phyloP scores from a whole-genome alignment of 768 basidiomycete species.

The Grammothele lineata region DNA sequence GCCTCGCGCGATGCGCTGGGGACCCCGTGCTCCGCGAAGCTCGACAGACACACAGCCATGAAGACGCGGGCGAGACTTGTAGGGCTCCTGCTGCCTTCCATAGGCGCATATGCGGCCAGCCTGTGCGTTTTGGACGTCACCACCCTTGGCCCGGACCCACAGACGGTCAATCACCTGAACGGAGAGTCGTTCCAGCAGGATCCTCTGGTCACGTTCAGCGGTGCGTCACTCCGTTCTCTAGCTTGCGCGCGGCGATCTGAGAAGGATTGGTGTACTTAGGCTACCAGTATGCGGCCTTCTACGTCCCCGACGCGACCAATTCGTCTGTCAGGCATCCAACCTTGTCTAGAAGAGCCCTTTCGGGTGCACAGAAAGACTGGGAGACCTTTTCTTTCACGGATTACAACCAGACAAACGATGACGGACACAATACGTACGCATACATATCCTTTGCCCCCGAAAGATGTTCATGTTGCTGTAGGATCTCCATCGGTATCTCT shows the following conservation, averaged over 20 bases:
- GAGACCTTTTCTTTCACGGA: conserved; percentile 29
- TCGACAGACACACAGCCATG: too few relatives aligned
- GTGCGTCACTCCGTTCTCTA: conserved; percentile 9
- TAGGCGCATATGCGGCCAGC: conserved; percentile 1
- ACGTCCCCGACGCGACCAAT: conserved; percentile 23
- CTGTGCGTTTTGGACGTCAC: conserved; percentile 17
- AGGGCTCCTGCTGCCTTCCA: too few relatives aligned
- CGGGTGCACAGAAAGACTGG: conserved; percentile 14
- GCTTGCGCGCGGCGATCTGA: too few relatives aligned
- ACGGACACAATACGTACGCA: conserved; percentile 31
- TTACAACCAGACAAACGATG: conserved; percentile 34
- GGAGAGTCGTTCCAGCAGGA: conserved; percentile 37
- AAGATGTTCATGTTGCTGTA: conserved; percentile 13
- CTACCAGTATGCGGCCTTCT: conserved; percentile 34
- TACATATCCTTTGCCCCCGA: background rate
- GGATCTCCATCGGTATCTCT: conserved; percentile 34
- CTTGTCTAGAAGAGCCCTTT: conserved; percentile 24
- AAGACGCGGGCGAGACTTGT: too few relatives aligned
- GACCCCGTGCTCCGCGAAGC: too few relatives aligned
- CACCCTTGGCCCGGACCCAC: conserved; percentile 29
- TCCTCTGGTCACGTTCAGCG: conserved; percentile 30
- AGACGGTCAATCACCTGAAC: conserved; percentile 32
- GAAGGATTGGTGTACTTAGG: conserved; percentile 16
- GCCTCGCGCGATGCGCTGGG: too few relatives aligned
- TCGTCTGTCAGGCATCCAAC: conserved; percentile 26